Conservation (phyloP, 192 early-diverging fungal species). For the Coemansia sp. region DNA sequence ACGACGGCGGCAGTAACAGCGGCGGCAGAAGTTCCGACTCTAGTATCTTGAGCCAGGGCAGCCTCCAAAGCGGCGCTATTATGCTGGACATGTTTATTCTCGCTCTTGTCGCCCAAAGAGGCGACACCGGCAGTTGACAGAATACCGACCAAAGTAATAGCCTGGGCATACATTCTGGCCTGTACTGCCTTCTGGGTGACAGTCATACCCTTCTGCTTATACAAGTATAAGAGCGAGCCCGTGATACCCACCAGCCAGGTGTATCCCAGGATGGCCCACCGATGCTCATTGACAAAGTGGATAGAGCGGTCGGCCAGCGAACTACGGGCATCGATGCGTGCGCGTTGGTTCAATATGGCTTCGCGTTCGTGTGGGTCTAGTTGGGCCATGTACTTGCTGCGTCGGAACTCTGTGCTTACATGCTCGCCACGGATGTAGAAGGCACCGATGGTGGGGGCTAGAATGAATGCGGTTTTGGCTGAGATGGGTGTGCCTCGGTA, state of each 20-base stretch:
- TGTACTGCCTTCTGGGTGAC: conserved; percentile 68
- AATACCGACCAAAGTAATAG: conserved; percentile 63
- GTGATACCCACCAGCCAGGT: conserved; percentile 57
- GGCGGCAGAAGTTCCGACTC: conserved; percentile 1
- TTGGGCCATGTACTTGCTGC: conserved; percentile 31
- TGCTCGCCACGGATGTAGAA: conserved; percentile 57
- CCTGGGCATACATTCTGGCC: conserved; percentile 75
- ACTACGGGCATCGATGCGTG: conserved; percentile 14
- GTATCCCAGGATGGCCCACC: conserved; percentile 55
- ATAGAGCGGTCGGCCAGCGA: conserved; percentile 18
- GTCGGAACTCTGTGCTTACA: conserved; percentile 37
- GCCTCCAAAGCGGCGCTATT: conserved; percentile 52
- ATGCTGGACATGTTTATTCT: conserved; percentile 20
- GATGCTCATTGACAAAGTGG: conserved; percentile 41
- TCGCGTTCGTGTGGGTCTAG: conserved; percentile 38
- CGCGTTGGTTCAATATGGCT: conserved; percentile 1
- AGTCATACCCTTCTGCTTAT: conserved; percentile 58
- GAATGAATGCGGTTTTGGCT: conserved; percentile 52
- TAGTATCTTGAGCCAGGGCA: conserved; percentile 37
- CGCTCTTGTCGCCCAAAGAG: conserved; percentile 33
- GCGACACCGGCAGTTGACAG: conserved; percentile 63
- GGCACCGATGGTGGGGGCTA: conserved; percentile 47
- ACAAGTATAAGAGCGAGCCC: conserved; percentile 40
- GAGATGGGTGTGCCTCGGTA: conserved; percentile 51
- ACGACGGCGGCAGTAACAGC: not conserved